Evolutionary conservation across 129 eudicot genomes (phyloP), one percentile per base, ranked within the genome.

Genomic region (Flaveria brownii): DNA sequence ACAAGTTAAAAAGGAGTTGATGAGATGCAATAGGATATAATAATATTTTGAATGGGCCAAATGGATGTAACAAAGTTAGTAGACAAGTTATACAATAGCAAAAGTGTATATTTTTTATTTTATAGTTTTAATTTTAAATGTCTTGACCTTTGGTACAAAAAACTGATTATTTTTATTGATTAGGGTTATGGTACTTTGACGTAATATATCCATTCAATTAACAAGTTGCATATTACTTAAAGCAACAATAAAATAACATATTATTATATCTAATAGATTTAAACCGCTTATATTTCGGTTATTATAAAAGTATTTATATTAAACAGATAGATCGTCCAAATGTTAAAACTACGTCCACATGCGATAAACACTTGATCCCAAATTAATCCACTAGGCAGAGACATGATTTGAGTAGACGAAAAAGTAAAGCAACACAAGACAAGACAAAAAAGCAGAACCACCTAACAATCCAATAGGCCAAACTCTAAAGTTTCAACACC

Each of bases 371-470:
- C 66, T 76, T 65, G 73, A 25, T 73, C 70, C 69, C 78, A 68
- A 36, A 36, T 65, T 65, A 47, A 65, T 41, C 68, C 68, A 59
- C 71, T 30, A 59, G 77, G 17, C 41, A 70, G 59, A 70, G n/a
- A 59, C 77, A 59, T 78, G 62, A 78, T 70, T 46, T 70, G 71
- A 59, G 76, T 59, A 70, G 71, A 70, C 42, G 46, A 57, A 70
- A 20, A 69, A 69, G 30, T 18, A 43, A 59, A 78, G 51, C 39
- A 70, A 59, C 63, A 70, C 70, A 22, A 78, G 63, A 69, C 51
- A 70, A 70, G 82, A 78, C 77, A 78, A 78, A 77, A 33, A 68
- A 69, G 75, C 68, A 76, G 36, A 54, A 77, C 81, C 60, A 67
- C 71, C 70, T 28, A 46, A 55, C 30, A 68, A 54, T 17, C 33